These are phyloP conservation scores for Hyphopichia fennica DNA, from an alignment of 1,139 yeast species.

Conservation along the genomic window DNA sequence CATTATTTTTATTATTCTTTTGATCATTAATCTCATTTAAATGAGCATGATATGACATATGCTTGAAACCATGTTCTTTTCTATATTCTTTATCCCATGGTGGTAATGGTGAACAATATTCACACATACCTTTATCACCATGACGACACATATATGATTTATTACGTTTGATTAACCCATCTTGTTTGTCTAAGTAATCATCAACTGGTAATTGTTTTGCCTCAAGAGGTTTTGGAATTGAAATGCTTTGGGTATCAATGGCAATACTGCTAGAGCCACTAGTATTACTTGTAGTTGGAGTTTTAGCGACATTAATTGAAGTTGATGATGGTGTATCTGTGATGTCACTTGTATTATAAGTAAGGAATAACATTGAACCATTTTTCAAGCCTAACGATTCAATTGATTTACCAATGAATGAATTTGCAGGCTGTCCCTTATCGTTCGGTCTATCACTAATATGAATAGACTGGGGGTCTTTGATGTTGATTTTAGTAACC, in stretches of 20 bases:
- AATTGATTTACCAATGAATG: constrained; percentile 47
- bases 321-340: constrained; percentile 11
- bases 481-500: constrained; percentile 30
- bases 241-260: constrained; percentile 5
- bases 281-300: constrained; percentile 4
- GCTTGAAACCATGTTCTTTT: constrained; percentile 78
- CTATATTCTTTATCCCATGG: constrained; percentile 89
- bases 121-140: constrained; percentile 96
- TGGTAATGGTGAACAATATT: constrained; percentile 91
- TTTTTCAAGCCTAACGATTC: constrained; percentile 60
- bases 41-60: constrained; percentile 82
- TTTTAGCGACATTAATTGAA: constrained; percentile 9
- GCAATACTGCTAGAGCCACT: not conserved
- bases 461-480: constrained; percentile 31
- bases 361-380: constrained; percentile 79
- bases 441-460: constrained; percentile 50
- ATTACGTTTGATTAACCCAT: constrained; percentile 72
- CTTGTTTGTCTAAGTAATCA: constrained; percentile 59
- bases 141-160: constrained; percentile 75
- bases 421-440: constrained; percentile 45
- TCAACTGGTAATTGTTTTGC: constrained; percentile 61
- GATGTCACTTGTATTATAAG: constrained; percentile 32
- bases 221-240: constrained; percentile 16
- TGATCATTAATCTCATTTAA: constrained; percentile 70
- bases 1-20: constrained; percentile 62